These are phyloP conservation scores for Arthrobotrys entomopaga DNA, from an alignment of 2,329 filamentous ascomycete species.

Conservation along the genomic window DNA sequence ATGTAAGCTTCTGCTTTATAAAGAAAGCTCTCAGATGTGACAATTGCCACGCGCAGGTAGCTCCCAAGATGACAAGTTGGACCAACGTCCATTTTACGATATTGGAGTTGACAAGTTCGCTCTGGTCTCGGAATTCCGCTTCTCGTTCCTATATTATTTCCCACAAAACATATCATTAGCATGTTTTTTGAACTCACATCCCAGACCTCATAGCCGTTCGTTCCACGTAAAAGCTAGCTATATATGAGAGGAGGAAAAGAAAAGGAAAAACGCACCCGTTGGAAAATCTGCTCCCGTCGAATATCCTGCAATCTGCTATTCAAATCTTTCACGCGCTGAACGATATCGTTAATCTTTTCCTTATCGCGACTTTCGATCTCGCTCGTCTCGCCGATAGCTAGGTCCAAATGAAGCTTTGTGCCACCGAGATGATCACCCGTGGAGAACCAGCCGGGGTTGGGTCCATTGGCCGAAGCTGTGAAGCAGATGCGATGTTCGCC, in stretches of 20 bases:
- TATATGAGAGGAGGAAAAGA: too few relatives aligned
- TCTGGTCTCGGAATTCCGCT: conserved; percentile 97
- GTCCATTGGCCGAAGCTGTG: conserved; percentile 79
- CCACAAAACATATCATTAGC: conserved; percentile 4
- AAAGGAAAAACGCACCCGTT: conserved; percentile 71
- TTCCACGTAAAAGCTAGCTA: too few relatives aligned
- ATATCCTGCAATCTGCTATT: conserved; percentile 89
- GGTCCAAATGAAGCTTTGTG: conserved; percentile 84
- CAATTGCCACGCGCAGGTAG: conserved; percentile 95
- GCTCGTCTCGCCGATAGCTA: conserved; percentile 93
- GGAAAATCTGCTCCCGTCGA: conserved; percentile 92
- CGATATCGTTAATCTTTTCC: conserved; percentile 88
- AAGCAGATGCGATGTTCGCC: conserved; percentile 88
- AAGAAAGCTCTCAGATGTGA: conserved; percentile 97
- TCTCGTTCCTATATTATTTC: conserved; percentile 81
- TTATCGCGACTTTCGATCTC: conserved; percentile 94
- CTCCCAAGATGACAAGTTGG: conserved; percentile 82
- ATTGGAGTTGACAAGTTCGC: conserved; percentile 87
- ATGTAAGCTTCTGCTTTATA: conserved; percentile 99
- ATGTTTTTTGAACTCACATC: conserved; percentile 57
- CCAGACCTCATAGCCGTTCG: too few relatives aligned
- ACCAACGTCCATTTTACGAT: conserved; percentile 95
- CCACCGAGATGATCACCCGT: conserved; percentile 71
- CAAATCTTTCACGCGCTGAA: conserved; percentile 86
- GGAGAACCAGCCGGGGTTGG: conserved; percentile 77